Evolutionary conservation across 164 flowering plant species (phyloP).

Genomic region (Vitis labrusca): DNA sequence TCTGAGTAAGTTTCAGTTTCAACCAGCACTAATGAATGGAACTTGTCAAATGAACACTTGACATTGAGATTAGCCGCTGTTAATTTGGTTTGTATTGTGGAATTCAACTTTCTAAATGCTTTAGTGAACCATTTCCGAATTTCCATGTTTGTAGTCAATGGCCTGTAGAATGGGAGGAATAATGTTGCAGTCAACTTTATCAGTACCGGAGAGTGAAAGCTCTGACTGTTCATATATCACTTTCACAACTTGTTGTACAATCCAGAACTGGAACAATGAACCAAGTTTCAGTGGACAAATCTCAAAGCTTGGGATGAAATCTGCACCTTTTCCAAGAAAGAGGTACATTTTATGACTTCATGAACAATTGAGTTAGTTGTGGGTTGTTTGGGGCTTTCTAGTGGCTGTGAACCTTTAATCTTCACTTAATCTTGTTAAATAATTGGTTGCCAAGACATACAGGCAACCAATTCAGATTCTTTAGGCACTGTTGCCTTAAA

Average conservation of each 20-base stretch:
- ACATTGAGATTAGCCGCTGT: no score
- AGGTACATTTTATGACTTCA: conserved; percentile 22
- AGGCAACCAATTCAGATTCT: not conserved
- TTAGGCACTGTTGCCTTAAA: no score
- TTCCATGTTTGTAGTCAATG: conserved; percentile 11
- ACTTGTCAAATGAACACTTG: no score
- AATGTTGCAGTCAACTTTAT: conserved; percentile 14
- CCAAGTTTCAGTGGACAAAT: conserved; percentile 20
- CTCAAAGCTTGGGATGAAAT: conserved; percentile 20
- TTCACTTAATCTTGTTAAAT: no score
- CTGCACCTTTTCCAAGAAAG: conserved; percentile 15
- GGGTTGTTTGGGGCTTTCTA: no score
- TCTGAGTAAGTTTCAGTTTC: no score
- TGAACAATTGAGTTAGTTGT: no score
- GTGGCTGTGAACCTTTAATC: no score
- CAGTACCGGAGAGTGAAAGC: conserved; percentile 23
- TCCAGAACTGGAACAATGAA: conserved; percentile 21
- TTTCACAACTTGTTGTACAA: conserved; percentile 16
- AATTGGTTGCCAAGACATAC: not conserved
- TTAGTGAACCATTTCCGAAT: not conserved
- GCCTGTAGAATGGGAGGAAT: conserved; percentile 17
- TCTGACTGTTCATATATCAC: conserved; percentile 20
- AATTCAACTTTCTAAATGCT: not conserved
- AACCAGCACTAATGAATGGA: no score
- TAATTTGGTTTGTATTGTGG: no score